Base-by-base conservation (phyloP, 2,329 filamentous ascomycete genomes). In the Talaromyces sp. region DNA sequence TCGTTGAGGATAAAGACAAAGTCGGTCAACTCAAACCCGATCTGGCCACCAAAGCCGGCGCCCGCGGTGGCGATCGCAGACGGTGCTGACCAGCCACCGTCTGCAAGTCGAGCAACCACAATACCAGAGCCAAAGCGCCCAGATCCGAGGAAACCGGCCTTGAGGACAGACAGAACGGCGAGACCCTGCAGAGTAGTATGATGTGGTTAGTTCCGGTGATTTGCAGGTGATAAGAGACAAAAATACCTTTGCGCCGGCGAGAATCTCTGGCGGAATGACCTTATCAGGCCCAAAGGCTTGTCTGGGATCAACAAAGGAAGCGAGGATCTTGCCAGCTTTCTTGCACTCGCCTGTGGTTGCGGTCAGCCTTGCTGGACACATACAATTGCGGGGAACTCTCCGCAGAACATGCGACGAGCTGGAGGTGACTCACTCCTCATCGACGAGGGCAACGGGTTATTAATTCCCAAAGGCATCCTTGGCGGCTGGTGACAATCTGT, bases 1-100 rank as follows among this genome's bases (percentile, higher is more conserved):
- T 99, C 93, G 78, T 99, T 99, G 65, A 99, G 86, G 66, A 99
- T 97, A 78, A 99, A 97, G 73, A 99, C 94, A 72, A 99, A 99
- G 66, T 81, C 79, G 35, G 79, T 81, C 62, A 81, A 69, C 64
- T 81, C 79, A 65, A 81, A 80, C 3, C 79, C 79, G 63, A 81
- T 80, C 63, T 81, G 79, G 54, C 79, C 79, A 63, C 79, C 79
- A 57, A 81, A 79, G 24, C 79, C 79, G 29, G 77, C 79, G 61
- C 79, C 79, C 11, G 75, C 78, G 38, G 77, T 80, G 54, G 75
- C 76, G 58, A 81, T 78, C 17, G 79, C 79, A 9, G 78, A 80
- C 5, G 79, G 79, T 21, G 79, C 78, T 41, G 79, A 81, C 79
- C 79, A 81, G 24, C 74, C 69, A 48, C 78, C 78, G 73, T 81